Percentiles rank a stretch among this genome's conserved stretches.
phyloP scores from a whole-genome alignment of 2,329 filamentous ascomycete species.

The Colletotrichum sp. region DNA sequence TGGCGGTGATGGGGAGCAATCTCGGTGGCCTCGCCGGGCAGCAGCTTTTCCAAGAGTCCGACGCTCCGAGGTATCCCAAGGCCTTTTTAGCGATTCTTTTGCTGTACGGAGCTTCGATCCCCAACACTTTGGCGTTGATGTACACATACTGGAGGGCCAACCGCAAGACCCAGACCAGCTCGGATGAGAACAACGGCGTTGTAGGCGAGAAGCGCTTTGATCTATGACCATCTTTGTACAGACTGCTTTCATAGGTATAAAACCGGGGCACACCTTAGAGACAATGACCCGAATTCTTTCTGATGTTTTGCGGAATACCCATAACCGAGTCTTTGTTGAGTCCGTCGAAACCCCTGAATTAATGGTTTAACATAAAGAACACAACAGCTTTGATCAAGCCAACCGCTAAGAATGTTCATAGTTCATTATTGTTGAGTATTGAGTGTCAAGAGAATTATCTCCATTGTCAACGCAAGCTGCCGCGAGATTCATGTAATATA shows the following conservation, averaged over 20 bases:
- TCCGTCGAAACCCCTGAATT: background rate
- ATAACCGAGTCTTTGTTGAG: background rate
- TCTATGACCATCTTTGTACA: background rate
- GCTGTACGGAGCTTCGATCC: conserved; percentile 20
- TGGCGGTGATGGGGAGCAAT: conserved; percentile 23
- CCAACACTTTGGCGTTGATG: conserved; percentile 22
- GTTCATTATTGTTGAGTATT: background rate
- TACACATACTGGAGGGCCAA: conserved; percentile 27
- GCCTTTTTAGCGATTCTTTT: conserved; percentile 17
- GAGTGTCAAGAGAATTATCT: background rate
- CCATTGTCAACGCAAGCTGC: background rate
- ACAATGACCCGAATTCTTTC: background rate
- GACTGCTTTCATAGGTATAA: background rate
- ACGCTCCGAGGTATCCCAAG: conserved; percentile 14
- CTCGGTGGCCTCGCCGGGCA: conserved; percentile 6
- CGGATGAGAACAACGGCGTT: background rate
- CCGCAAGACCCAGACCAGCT: conserved; percentile 2
- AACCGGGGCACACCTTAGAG: background rate
- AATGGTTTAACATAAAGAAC: background rate
- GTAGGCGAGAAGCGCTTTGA: background rate
- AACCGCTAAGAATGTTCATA: background rate
- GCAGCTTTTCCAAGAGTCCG: conserved; percentile 15
- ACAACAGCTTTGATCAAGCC: background rate
- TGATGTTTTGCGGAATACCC: background rate
- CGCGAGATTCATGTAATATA: background rate